Base-by-base conservation (phyloP, 2,329 filamentous ascomycete species). In the Chaetomium sp. region DNA sequence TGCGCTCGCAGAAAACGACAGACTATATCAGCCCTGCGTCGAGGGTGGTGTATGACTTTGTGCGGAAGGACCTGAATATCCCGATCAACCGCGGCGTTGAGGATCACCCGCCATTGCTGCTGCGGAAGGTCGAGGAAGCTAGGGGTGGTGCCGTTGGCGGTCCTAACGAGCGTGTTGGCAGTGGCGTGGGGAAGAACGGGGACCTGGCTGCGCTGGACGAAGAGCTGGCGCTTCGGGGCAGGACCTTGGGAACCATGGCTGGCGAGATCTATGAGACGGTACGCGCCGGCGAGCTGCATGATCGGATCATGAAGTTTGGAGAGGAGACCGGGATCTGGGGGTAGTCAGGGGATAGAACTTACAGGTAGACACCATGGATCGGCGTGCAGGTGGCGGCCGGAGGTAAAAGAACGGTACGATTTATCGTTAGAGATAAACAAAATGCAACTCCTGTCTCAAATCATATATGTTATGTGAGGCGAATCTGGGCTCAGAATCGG, bases 241-340 rank as follows among this genome's bases (percentile, higher is more conserved):
- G 51, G 57, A 72, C 67, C 3, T 62, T 73, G 76, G 88, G 88
- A 63, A 87, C 87, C 4, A 87, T 88, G 63, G 87, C 88, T 47
- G 87, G 87, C 72, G 83, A 87, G 53, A 80, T 91, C 62, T 85
- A 90, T 72, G 84, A 86, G 72, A 89, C 90, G 73, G 84, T 91
- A 68, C 81, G 90, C 71, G 86, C 88, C 72, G 76, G 86, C 66
- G 90, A 87, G 86, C 80, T 88, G 73, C 89, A 90, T 75, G 87
- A 90, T 75, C 89, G 89, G 70, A 86, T 91, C 60, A 80, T 89
- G 58, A 82, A 85, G 74, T 87, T 90, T 76, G 86, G 89, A 73
- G 89, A 89, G 86, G 80, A 89, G 63, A 10, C 27, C 0, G 63
- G 62, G 1, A 7, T 70, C 1, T 70, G 67, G 67, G 38, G 13